Conservation (phyloP, 2,329 filamentous ascomycete species). For the Chaetomiaceae sp. region DNA sequence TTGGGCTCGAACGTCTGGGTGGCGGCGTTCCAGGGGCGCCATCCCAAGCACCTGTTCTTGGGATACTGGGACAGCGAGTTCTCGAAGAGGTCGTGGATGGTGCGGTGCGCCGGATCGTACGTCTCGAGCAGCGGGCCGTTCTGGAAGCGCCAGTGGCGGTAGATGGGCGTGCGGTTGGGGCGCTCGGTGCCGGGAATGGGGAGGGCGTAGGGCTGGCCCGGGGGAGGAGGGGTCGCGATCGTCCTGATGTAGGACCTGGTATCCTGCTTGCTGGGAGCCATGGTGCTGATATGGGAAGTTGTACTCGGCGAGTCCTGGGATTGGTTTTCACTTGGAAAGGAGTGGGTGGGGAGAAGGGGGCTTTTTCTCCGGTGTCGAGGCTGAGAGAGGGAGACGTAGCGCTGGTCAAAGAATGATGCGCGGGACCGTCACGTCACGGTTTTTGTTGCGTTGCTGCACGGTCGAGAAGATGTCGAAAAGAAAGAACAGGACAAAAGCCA, state of each 20-base stretch:
- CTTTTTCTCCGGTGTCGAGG: too few relatives aligned
- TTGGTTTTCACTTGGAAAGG: background rate
- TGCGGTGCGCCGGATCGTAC: conserved; percentile 64
- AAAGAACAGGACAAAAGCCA: background rate
- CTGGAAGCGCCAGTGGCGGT: conserved; percentile 75
- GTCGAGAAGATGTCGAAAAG: conserved; percentile 5
- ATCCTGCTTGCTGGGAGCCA: conserved; percentile 33
- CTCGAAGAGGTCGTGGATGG: conserved; percentile 79
- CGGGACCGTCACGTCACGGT: conserved; percentile 4
- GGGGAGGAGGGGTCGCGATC: conserved; percentile 59
- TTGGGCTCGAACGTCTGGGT: conserved; percentile 68
- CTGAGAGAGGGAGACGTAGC: background rate
- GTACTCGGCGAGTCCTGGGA: conserved; percentile 1
- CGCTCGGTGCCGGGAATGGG: conserved; percentile 69
- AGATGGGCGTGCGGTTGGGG: conserved; percentile 68
- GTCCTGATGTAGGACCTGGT: conserved; percentile 44
- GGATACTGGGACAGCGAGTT: conserved; percentile 56
- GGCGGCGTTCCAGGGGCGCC: conserved; percentile 69
- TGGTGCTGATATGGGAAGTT: conserved; percentile 24
- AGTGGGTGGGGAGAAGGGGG: background rate
- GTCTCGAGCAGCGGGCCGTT: conserved; percentile 68
- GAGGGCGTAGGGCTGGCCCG: conserved; percentile 73
- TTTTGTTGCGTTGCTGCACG: background rate
- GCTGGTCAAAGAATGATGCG: background rate
- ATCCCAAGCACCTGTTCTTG: conserved; percentile 70